Evolutionary conservation across 305 asterid genomes (phyloP), one percentile per base, ranked within the genome.

Genomic region (Salvia sclarea): DNA sequence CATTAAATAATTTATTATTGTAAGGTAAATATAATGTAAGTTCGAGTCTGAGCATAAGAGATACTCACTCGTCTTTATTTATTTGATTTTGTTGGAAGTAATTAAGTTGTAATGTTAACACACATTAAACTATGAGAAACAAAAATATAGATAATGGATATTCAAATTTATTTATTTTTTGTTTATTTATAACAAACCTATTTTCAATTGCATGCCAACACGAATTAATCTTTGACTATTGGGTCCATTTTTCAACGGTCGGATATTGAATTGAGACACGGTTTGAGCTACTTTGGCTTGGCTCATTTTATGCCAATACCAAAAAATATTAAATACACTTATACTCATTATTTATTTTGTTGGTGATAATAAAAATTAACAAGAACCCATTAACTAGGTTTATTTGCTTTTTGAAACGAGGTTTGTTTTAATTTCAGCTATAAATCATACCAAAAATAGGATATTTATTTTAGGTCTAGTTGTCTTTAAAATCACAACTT

Each of bases 211-310:
- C 37, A 44, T 41, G 45, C 21, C 37, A 47, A 13, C 61, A 25
- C 18, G 38, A n/a, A 44, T 28, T 62, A 44, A 44, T 69, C 47
- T 41, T 33, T 21, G 48, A n/a, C 64, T 30, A 30, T 14, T 61
- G 74, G 78, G 12, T 66, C 74, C 59, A 54, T 21, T 14, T 49
- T 55, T 43, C 66, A 68, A 74, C 74, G 61, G 74, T 68, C 45
- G 61, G 31, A 30, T 49, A 71, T 61, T 59, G 41, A 63, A 5
- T 24, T 25, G 37, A 7, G 33, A 43, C 55, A 18, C 50, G 22
- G 35, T 59, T 49, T 22, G 43, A 35, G 61, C 24, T 22, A 47
- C 37, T 8, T 47, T 40, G 30, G 25, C n/a, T 12, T 52, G 24
- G 38, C 38, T 30, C 48, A 16, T 68, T 47, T 41, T 57, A 68